phyloP scores from a whole-genome alignment of 2,329 filamentous ascomycete species.

The Fusarium solani-melongenae region DNA sequence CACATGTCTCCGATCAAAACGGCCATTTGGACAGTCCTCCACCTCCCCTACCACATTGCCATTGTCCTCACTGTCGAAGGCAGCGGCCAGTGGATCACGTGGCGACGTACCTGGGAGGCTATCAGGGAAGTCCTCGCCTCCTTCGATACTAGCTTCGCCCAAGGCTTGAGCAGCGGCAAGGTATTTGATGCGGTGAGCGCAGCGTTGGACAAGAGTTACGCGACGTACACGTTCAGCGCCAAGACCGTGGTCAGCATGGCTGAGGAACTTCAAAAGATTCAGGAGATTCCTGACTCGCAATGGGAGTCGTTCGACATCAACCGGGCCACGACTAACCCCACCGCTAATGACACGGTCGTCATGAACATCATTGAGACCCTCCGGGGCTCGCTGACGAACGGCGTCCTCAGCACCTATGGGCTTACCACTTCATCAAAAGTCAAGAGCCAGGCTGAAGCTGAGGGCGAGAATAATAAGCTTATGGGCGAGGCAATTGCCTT shows the following conservation, averaged over 20 bases:
- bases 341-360: neutral
- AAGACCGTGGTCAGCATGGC: fast-evolving
- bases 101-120: neutral
- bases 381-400: neutral
- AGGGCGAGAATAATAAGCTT: too few species aligned
- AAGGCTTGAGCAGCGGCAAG: neutral
- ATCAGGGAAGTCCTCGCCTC: neutral
- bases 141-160: fast-evolving
- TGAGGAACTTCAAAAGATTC: fast-evolving
- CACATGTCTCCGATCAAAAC: neutral
- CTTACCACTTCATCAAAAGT: neutral
- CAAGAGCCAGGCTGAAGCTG: neutral
- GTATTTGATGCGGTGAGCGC: fast-evolving
- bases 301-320: neutral
- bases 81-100: neutral
- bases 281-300: neutral
- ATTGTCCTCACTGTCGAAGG: neutral
- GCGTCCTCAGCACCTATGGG: neutral
- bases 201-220: neutral
- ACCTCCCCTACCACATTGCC: neutral
- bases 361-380: fast-evolving
- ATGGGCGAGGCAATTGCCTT: neutral
- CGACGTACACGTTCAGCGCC: neutral
- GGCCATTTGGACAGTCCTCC: neutral
- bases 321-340: fast-evolving